Conservation (phyloP, 1,139 yeast genomes). For the Hyphopichia fennica region DNA sequence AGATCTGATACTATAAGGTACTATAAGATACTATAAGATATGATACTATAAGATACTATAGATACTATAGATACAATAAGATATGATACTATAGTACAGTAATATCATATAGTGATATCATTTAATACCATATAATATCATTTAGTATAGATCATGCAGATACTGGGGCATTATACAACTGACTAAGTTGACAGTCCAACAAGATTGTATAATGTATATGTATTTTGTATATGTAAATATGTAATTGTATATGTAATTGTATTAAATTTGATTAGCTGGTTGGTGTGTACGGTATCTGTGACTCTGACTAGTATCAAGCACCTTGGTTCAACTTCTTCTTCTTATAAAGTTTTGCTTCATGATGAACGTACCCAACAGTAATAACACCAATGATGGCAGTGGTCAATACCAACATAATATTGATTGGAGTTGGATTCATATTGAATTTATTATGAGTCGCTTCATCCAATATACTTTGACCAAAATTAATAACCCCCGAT, state of each 20-base stretch:
- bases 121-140: too few species aligned
- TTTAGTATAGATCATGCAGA: too few species aligned
- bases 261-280: too few species aligned
- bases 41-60: too few species aligned
- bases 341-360: slow-evolving; percentile 26
- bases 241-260: too few species aligned
- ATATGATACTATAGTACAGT: too few species aligned
- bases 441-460: slow-evolving; percentile 39
- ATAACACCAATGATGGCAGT: slow-evolving; percentile 32
- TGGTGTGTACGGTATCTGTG: too few species aligned
- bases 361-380: slow-evolving; percentile 29
- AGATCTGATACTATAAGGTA: too few species aligned
- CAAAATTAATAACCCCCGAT: slow-evolving; percentile 40
- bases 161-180: neutral
- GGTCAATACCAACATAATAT: slow-evolving; percentile 24
- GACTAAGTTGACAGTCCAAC: neutral
- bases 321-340: slow-evolving; percentile 11
- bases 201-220: neutral
- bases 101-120: too few species aligned
- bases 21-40: too few species aligned
- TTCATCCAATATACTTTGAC: slow-evolving; percentile 39
- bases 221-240: neutral
- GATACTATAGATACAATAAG: too few species aligned
- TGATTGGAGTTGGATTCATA: slow-evolving; percentile 46
- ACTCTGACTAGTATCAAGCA: too few species aligned